Evolutionary conservation across 2,329 filamentous ascomycete species (phyloP), one percentile per base, ranked within the genome.

Genomic region (Aspergillus sp.): DNA sequence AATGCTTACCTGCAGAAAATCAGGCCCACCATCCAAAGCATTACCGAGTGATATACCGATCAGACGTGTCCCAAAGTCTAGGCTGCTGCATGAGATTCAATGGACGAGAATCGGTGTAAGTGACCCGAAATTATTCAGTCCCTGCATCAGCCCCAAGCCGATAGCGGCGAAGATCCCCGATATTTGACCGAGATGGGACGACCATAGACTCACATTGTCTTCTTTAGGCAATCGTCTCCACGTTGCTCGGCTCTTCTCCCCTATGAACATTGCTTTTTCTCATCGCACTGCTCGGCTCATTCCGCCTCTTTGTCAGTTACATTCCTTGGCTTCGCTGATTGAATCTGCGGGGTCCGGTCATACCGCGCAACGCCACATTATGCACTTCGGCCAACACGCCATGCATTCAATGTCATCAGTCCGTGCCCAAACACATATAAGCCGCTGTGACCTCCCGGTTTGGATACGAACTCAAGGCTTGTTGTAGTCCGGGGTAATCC

Each of bases 161-260:
- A 58, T 57, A 17, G 39, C 61, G 45, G 60, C 58, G 48, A 63
- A 39, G 48, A 63, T 56, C 38, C 36, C 64, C 63, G 66, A 67
- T 65, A 68, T 61, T 65, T 58, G 65, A 60, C 60, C 61, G 66
- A 63, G 49, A 57, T 48, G 43, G 28, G 32, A 49, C 28, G 10
- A 19, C 36, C 23, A 50, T 19, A 51, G 28, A 51, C 48, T 57
- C 55, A 57, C 13, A 30, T 48, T 49, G 38, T 41, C 59, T 38
- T 36, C 39, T 51, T 61, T 19, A 17, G 45, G 43, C 23, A 19
- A 38, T 41, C 17, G 50, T 17, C 12, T 41, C 38, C 41, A 51
- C 32, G 36, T 28, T 45, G 25, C 43, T 32, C 30, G 15, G 30
- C 7, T n/a, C 25, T 38, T 38, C 15, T 43, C 2, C 32, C n/a